phyloP scores from a whole-genome alignment of 148 eudicot species.

The Silene latifolia region DNA sequence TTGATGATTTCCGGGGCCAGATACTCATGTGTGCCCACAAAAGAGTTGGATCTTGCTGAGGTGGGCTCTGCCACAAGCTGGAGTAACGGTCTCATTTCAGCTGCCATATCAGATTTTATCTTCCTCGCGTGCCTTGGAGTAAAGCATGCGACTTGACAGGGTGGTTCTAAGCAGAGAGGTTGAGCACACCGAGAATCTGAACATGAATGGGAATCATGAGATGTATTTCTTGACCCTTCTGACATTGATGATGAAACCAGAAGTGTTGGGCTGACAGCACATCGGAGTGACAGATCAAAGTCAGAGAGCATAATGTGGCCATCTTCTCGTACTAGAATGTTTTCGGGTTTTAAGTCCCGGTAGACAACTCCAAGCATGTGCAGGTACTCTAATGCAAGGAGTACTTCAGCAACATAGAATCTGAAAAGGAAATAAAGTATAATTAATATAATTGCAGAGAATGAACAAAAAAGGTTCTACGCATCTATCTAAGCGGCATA shows the following conservation, averaged over 20 bases:
- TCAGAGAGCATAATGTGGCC: constrained; percentile 96
- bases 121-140: constrained; percentile 57
- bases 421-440: constrained; percentile 33
- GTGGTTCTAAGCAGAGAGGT: constrained; percentile 76
- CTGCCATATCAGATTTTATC: constrained; percentile 42
- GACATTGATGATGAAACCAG: constrained; percentile 48
- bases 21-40: constrained; percentile 93
- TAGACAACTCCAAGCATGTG: constrained; percentile 95
- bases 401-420: constrained; percentile 87
- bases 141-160: constrained; percentile 81
- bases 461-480: not conserved
- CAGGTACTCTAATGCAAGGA: constrained; percentile 80
- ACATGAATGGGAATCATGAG: constrained; percentile 59
- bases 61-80: constrained; percentile 94
- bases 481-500: too few species aligned
- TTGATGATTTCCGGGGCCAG: constrained; percentile 88
- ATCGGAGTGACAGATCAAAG: constrained; percentile 84
- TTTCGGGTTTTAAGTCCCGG: constrained; percentile 87
- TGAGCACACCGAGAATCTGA: constrained; percentile 67
- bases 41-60: constrained; percentile 81
- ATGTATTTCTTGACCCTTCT: constrained; percentile 43
- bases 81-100: constrained; percentile 47
- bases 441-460: not conserved
- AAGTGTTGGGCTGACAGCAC: constrained; percentile 76
- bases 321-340: constrained; percentile 83